Conservation (phyloP, 2,329 filamentous ascomycete genomes). For the Ophiostoma triangulosporum region DNA sequence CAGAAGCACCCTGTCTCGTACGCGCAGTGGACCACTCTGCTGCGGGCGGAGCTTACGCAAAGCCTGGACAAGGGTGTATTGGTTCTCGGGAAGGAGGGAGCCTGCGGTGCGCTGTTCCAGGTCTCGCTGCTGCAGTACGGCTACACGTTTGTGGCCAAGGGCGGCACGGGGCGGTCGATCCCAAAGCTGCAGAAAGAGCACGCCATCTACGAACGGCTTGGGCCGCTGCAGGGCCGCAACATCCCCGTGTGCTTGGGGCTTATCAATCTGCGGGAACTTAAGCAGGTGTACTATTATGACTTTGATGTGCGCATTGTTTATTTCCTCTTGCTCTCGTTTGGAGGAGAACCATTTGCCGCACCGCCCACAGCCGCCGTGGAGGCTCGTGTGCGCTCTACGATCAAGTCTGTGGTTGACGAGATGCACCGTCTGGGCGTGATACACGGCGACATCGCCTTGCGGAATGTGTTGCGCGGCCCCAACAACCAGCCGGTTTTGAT, state of each 20-base stretch:
- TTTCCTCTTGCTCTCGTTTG: conserved; percentile 8
- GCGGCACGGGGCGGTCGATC: conserved; percentile 7
- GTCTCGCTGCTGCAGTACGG: conserved; percentile 25
- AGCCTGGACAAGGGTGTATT: conserved; percentile 21
- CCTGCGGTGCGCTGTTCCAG: conserved; percentile 27
- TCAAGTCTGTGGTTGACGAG: background rate
- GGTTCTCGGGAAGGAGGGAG: conserved; percentile 18
- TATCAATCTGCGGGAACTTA: conserved; percentile 3
- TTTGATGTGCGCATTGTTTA: conserved; percentile 6
- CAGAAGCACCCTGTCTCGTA: conserved; percentile 3
- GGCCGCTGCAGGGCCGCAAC: conserved; percentile 7
- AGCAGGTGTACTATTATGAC: conserved; percentile 5
- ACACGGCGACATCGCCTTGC: conserved; percentile 5
- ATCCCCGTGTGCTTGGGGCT: conserved; percentile 10
- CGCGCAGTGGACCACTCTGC: conserved; percentile 1
- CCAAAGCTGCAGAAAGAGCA: conserved; percentile 6
- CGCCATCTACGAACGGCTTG: conserved; percentile 6
- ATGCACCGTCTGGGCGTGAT: conserved; percentile 8
- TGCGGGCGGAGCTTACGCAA: conserved; percentile 3
- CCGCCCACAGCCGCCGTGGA: no score
- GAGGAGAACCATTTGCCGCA: background rate
- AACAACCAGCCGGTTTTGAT: background rate
- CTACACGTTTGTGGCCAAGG: no score
- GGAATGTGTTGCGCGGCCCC: background rate
- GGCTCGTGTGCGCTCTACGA: background rate